phyloP scores from a whole-genome alignment of 352 stramenopile genomes.

The Phytopythium montanum region DNA sequence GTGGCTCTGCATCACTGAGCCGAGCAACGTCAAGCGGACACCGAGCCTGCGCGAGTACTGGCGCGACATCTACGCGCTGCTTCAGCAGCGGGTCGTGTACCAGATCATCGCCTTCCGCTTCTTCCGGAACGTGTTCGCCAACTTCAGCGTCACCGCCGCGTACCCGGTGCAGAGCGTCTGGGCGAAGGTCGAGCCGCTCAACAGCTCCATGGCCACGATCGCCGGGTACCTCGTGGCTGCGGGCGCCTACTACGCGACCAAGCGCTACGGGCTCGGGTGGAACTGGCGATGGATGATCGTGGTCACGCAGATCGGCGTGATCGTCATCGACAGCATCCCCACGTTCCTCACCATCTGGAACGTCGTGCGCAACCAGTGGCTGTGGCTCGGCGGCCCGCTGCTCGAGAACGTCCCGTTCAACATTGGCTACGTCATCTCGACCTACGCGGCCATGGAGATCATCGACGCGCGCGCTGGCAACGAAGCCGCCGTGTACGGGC shows the following conservation, averaged over 20 bases:
- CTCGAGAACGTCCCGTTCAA: conserved; percentile 35
- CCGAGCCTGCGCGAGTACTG: conserved; percentile 15
- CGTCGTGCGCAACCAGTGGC: conserved; percentile 50
- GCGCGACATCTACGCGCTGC: conserved; percentile 41
- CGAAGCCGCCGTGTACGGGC: conserved; percentile 43
- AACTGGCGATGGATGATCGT: conserved; percentile 50
- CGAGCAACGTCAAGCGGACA: conserved; percentile 18
- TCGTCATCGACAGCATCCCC: conserved; percentile 40
- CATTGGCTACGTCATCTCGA: conserved; percentile 47
- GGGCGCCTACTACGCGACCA: conserved; percentile 21
- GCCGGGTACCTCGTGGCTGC: conserved; percentile 34
- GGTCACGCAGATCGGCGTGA: conserved; percentile 26
- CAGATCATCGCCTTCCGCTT: conserved; percentile 55
- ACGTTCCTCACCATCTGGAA: conserved; percentile 50
- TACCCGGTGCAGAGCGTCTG: conserved; percentile 44
- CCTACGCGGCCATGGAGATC: conserved; percentile 50
- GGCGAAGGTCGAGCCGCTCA: conserved; percentile 39
- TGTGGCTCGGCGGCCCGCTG: conserved; percentile 48
- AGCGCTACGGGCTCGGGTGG: conserved; percentile 40
- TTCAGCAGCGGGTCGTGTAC: conserved; percentile 53
- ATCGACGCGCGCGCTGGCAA: conserved; percentile 42
- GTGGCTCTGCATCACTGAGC: conserved; percentile 54
- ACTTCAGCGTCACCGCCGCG: conserved; percentile 35
- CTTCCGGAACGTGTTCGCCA: conserved; percentile 52
- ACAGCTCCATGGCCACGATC: conserved; percentile 32